Base-by-base conservation (phyloP, 306 rosid genomes). In the Vigna reflexopilosa region DNA sequence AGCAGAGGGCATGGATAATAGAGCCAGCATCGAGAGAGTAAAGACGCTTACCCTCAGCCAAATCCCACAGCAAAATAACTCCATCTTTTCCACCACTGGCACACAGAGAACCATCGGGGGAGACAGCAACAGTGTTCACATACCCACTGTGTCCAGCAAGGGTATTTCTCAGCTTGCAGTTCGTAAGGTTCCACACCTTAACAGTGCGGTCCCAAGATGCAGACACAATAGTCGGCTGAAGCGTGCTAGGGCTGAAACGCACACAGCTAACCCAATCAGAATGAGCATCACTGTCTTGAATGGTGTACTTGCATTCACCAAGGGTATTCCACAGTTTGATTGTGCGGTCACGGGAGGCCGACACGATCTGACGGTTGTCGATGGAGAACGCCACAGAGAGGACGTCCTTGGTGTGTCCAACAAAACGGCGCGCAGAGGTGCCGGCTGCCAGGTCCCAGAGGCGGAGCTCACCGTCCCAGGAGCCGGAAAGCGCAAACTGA, bases 401-500 rank as follows among this genome's bases (percentile, higher is more conserved):
- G 1, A 96, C 99, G 5, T 96, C 99, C 73, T 96, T 96, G 0
- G 99, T 91, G 87, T 96, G 99, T 0, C 99, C 99, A 0, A 93
- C 98, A 14, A 96, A 96, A 19, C 99, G 82, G 32, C 99, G 94
- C 0, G 99, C 92, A 17, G 99, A 87, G 38, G 83, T 82, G 0
- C 99, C 99, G 6, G 89, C 79, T 19, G 92, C 85, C 9, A 96
- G 83, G 42, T 96, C 99, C 99, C 99, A 96, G 4, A 96, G 94
- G 22, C 99, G 91, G 83, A 96, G 99, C 85, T 96, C 99, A n/a
- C 97, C 97, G 82, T 96, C 99, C 99, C 98, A 96, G 16, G 99
- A 91, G 2, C 99, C 99, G 16, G 99, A 96, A 3, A 96, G 98
- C 0, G 99, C 99, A 70, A 96, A 96, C 88, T 96, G 99, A 17